Percentiles rank a stretch among this genome's conserved stretches.
Evolutionary conservation across 179 eudicot species (phyloP).

Genomic region (Patellifolia procumbens): DNA sequence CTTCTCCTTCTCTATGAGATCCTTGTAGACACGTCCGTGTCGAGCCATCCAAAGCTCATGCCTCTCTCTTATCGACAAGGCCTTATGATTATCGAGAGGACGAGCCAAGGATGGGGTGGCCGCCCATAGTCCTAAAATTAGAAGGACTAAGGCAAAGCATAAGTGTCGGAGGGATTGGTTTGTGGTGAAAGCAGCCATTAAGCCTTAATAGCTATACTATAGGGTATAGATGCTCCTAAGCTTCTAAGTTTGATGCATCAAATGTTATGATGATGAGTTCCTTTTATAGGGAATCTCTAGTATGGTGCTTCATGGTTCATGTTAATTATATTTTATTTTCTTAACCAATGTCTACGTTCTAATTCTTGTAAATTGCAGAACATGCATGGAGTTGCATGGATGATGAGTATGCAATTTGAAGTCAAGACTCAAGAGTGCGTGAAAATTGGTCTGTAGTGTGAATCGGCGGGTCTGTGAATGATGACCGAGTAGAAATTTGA

Average conservation of each 20-base stretch:
- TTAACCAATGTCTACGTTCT: not conserved
- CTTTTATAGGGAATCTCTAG: not conserved
- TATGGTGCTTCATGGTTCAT: not conserved
- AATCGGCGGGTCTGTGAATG: not conserved
- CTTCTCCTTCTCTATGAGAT: constrained; percentile 26
- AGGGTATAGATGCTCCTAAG: not conserved
- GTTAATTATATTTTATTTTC: not conserved
- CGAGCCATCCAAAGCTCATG: constrained; percentile 41
- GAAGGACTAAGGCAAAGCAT: constrained; percentile 16
- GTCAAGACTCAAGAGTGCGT: no score
- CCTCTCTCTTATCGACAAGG: constrained; percentile 11
- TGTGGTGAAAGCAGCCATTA: constrained; percentile 3
- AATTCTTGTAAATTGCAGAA: not conserved
- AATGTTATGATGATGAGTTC: not conserved
- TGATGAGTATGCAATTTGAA: not conserved
- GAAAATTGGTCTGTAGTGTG: no score
- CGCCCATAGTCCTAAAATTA: not conserved
- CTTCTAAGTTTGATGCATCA: not conserved
- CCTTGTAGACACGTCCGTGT: constrained; percentile 29
- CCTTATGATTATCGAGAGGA: not conserved
- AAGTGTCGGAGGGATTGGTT: not conserved
- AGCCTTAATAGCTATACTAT: not conserved
- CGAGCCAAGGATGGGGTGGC: constrained; percentile 8
- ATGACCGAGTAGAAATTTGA: not conserved
- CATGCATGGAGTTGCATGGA: not conserved